Evolutionary conservation across 2,329 filamentous ascomycete genomes (phyloP).

Genomic region (Curvularia hawaiiensis): DNA sequence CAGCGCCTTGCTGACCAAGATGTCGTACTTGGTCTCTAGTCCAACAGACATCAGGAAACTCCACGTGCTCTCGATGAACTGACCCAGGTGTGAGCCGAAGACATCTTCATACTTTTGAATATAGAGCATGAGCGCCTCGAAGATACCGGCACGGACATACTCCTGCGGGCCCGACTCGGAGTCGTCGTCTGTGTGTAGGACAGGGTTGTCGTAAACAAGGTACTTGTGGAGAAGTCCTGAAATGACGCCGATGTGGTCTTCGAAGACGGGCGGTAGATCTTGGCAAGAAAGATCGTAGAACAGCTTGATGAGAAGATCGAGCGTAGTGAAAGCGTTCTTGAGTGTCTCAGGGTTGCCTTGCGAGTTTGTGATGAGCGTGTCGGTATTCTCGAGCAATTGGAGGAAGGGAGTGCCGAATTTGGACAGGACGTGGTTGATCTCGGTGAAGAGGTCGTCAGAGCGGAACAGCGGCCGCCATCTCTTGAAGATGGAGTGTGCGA

Average conservation of each 20-base stretch:
- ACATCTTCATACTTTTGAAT: constrained; percentile 95
- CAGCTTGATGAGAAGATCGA: constrained; percentile 89
- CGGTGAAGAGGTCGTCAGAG: constrained; percentile 88
- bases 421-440: constrained; percentile 93
- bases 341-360: constrained; percentile 75
- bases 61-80: constrained; percentile 92
- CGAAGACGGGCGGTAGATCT: constrained; percentile 92
- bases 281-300: constrained; percentile 98
- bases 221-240: constrained; percentile 88
- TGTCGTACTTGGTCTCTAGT: constrained; percentile 89
- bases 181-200: constrained; percentile 86
- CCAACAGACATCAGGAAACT: constrained; percentile 85
- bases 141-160: constrained; percentile 89
- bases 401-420: constrained; percentile 87
- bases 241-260: constrained; percentile 81
- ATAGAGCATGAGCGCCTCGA: constrained; percentile 86
- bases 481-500: constrained; percentile 97
- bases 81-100: constrained; percentile 77
- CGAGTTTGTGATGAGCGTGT: constrained; percentile 73
- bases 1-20: constrained; percentile 89
- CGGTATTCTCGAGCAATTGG: constrained; percentile 74
- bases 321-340: constrained; percentile 78
- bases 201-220: constrained; percentile 82
- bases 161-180: constrained; percentile 83
- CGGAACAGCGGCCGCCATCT: constrained; percentile 94